phyloP scores from a whole-genome alignment of 805 yeast genomes.

The Candida ortonii region DNA sequence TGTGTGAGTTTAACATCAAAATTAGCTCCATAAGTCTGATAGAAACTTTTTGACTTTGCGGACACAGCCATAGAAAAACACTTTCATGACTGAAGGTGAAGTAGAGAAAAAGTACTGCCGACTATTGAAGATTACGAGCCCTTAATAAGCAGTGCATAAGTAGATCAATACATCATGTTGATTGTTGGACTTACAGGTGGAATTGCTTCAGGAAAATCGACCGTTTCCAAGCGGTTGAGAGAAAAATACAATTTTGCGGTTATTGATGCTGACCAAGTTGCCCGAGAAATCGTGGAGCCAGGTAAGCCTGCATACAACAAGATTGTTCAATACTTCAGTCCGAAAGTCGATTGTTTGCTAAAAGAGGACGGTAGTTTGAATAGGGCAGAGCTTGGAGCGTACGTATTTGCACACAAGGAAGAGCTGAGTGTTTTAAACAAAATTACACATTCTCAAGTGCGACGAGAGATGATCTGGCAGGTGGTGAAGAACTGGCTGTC shows the following conservation, averaged over 20 bases:
- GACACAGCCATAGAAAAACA: too few relatives aligned
- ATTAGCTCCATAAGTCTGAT: too few relatives aligned
- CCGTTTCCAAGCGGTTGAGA: conserved; percentile 64
- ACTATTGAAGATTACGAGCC: too few relatives aligned
- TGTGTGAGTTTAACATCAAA: too few relatives aligned
- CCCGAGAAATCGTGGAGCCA: conserved; percentile 81
- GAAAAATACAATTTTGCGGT: conserved; percentile 54
- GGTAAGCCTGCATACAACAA: conserved; percentile 66
- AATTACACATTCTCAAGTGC: conserved; percentile 87
- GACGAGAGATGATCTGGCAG: conserved; percentile 58
- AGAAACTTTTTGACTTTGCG: too few relatives aligned
- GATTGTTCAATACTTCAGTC: conserved; percentile 59
- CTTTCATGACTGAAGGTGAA: too few relatives aligned
- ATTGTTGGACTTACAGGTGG: conserved; percentile 97
- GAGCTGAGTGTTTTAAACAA: conserved; percentile 61
- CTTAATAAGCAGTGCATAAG: too few relatives aligned
- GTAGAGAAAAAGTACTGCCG: too few relatives aligned
- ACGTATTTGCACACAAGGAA: conserved; percentile 67
- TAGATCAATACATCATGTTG: conserved; percentile 50
- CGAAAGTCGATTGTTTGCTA: conserved; percentile 50
- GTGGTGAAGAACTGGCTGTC: conserved; percentile 55
- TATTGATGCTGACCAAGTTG: conserved; percentile 89
- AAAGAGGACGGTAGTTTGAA: conserved; percentile 52
- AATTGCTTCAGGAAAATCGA: conserved; percentile 94
- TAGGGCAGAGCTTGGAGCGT: conserved; percentile 70